phyloP scores from a whole-genome alignment of 1,284 basidiomycete species.

The Cerioporus squamosus region DNA sequence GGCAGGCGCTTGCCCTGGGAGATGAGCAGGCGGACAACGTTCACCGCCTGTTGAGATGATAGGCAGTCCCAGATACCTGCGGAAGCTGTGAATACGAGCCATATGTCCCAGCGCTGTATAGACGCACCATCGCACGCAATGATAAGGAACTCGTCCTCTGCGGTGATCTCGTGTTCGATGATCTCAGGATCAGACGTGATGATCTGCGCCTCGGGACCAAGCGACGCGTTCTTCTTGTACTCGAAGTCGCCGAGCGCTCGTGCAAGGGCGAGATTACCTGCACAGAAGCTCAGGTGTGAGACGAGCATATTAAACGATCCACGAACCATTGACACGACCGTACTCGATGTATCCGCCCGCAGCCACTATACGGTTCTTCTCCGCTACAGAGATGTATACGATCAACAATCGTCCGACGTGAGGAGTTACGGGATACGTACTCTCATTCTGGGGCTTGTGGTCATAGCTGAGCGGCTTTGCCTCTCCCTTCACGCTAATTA shows the following conservation, averaged over 20 bases:
- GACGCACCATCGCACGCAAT: slow-evolving; percentile 94
- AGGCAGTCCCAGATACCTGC: slow-evolving; percentile 99
- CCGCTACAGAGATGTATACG: slow-evolving; percentile 49
- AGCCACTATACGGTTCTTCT: slow-evolving; percentile 85
- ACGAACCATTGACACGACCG: slow-evolving; percentile 92
- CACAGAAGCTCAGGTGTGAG: slow-evolving; percentile 11
- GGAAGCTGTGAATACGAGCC: slow-evolving; percentile 5
- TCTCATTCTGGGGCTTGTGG: slow-evolving; percentile 92
- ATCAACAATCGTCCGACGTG: too few relatives aligned
- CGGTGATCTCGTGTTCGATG: slow-evolving; percentile 77
- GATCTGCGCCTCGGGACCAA: slow-evolving; percentile 89
- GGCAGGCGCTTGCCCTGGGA: slow-evolving; percentile 81
- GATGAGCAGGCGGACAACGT: slow-evolving; percentile 86
- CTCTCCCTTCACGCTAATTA: slow-evolving; percentile 86
- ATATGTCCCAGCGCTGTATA: not conserved
- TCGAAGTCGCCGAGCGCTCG: slow-evolving; percentile 98
- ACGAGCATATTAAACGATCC: not conserved
- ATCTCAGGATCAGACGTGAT: slow-evolving; percentile 97
- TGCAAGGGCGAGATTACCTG: slow-evolving; percentile 95
- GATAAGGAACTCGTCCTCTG: slow-evolving; percentile 96
- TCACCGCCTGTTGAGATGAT: slow-evolving; percentile 90
- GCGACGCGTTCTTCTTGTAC: slow-evolving; percentile 92
- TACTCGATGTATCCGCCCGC: slow-evolving; percentile 99
- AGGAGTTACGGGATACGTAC: slow-evolving; percentile 44
- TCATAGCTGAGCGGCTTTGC: slow-evolving; percentile 92